A percentile compares a stretch with the other conserved stretches of the same genome.
These are phyloP conservation scores for Ilyonectria sp. DNA, from an alignment of 2,329 filamentous ascomycete genomes.

Conservation along the genomic window DNA sequence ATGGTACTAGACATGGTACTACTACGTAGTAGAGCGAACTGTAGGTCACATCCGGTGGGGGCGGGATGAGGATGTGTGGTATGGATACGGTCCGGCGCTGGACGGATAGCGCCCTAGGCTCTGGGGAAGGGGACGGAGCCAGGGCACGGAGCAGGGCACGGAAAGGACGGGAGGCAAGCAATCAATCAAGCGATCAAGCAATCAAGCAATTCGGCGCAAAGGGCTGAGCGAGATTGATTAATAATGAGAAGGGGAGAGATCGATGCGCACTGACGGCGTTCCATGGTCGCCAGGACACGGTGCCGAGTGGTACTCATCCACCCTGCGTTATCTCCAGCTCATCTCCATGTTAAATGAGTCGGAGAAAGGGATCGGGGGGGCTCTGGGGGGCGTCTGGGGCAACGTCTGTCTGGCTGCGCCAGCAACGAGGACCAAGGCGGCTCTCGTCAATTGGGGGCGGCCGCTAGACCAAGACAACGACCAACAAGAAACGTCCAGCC, in stretches of 20 bases:
- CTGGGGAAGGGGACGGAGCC: constrained; percentile 3
- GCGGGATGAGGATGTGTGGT: constrained; percentile 3
- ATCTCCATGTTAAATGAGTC: constrained; percentile 37
- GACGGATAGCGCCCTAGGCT: neutral
- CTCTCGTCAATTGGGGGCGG: constrained; percentile 27
- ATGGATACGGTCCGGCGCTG: neutral
- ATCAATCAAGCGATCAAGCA: neutral
- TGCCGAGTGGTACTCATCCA: constrained; percentile 4
- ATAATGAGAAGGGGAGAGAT: constrained; percentile 20
- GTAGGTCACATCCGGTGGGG: constrained; percentile 1
- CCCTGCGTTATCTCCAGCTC: constrained; percentile 31
- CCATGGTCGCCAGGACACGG: constrained; percentile 17
- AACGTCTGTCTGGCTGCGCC: constrained; percentile 7
- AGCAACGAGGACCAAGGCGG: constrained; percentile 6
- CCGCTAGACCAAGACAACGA: constrained; percentile 29
- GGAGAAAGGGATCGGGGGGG: constrained; percentile 18
- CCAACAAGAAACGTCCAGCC: constrained; percentile 9
- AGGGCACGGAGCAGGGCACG: constrained; percentile 1
- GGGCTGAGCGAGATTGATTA: constrained; percentile 29
- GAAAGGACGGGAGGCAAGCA: constrained; percentile 5
- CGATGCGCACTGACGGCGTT: constrained; percentile 24
- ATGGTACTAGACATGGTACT: neutral
- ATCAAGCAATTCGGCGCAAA: neutral
- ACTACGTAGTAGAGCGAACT: neutral
- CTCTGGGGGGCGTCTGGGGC: constrained; percentile 7